These are phyloP conservation scores for Aspergillus sp. DNA, from an alignment of 2,329 filamentous ascomycete genomes.

Conservation along the genomic window DNA sequence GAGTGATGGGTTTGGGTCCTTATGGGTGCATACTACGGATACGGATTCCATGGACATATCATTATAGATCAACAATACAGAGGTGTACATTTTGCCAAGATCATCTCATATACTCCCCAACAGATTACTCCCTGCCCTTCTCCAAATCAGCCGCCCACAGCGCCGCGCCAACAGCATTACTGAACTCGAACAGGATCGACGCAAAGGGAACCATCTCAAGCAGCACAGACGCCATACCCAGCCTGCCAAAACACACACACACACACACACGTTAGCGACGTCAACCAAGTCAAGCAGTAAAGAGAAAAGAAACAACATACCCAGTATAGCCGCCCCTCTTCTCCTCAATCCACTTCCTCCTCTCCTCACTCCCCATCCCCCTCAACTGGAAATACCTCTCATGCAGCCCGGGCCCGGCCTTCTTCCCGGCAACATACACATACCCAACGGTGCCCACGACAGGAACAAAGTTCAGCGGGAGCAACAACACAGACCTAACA, in stretches of 20 bases:
- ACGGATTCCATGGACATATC: not conserved
- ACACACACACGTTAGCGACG: conserved; percentile 13
- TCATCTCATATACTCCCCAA: not conserved
- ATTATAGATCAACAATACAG: not conserved
- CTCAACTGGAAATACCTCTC: conserved; percentile 89
- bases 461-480: conserved; percentile 92
- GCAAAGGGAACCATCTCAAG: conserved; percentile 84
- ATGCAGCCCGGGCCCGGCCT: conserved; percentile 59
- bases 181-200: conserved; percentile 85
- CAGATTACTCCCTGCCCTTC: conserved; percentile 40
- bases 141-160: conserved; percentile 94
- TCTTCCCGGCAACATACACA: conserved; percentile 72
- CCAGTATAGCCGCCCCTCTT: conserved; percentile 79
- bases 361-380: conserved; percentile 70
- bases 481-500: conserved; percentile 79
- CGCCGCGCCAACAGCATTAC: conserved; percentile 88
- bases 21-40: not conserved
- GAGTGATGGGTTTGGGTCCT: not conserved
- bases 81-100: not conserved
- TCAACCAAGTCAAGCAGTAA: not conserved
- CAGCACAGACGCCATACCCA: conserved; percentile 78
- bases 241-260: conserved; percentile 14
- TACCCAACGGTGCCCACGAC: conserved; percentile 84
- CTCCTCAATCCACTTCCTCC: conserved; percentile 69
- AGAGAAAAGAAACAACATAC: conserved; percentile 55